phyloP scores from a whole-genome alignment of 2,329 filamentous ascomycete genomes.

The Botrytis porri region DNA sequence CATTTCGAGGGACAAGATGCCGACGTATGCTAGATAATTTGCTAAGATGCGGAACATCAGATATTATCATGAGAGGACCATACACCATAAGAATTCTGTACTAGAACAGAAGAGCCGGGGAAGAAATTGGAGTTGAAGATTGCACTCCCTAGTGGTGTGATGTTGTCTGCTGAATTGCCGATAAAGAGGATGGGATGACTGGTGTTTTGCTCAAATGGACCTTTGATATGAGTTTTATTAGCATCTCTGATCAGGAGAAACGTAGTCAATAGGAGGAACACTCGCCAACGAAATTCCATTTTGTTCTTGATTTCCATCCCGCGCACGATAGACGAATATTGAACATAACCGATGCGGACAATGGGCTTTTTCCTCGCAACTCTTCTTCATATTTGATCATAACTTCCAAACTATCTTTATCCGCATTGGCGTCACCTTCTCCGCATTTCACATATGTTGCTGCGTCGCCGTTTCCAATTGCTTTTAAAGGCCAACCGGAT shows the following conservation, averaged over 20 bases:
- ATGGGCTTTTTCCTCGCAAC: constrained; percentile 27
- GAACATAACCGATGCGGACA: neutral
- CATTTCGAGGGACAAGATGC: constrained; percentile 1
- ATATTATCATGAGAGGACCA: neutral
- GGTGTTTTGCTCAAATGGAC: constrained; percentile 38
- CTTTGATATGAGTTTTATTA: neutral
- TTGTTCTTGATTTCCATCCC: constrained; percentile 23
- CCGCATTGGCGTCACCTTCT: constrained; percentile 42
- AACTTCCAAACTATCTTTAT: constrained; percentile 40
- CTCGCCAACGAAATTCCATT: neutral
- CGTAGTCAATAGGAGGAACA: fast-evolving
- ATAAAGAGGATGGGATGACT: constrained; percentile 41
- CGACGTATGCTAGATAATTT: neutral
- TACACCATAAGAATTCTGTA: neutral
- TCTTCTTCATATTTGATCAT: constrained; percentile 36
- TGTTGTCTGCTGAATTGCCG: constrained; percentile 41
- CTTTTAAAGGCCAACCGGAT: constrained; percentile 29
- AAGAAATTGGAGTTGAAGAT: neutral
- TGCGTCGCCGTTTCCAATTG: constrained; percentile 27
- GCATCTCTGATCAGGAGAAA: neutral
- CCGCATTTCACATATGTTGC: constrained; percentile 43
- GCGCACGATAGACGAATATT: constrained; percentile 12
- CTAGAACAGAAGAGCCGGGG: neutral
- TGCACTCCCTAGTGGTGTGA: constrained; percentile 39
- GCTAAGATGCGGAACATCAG: neutral